Evolutionary conservation across 495 filamentous ascomycete species (phyloP).

Genomic region (Trichodelitschia bisporula): DNA sequence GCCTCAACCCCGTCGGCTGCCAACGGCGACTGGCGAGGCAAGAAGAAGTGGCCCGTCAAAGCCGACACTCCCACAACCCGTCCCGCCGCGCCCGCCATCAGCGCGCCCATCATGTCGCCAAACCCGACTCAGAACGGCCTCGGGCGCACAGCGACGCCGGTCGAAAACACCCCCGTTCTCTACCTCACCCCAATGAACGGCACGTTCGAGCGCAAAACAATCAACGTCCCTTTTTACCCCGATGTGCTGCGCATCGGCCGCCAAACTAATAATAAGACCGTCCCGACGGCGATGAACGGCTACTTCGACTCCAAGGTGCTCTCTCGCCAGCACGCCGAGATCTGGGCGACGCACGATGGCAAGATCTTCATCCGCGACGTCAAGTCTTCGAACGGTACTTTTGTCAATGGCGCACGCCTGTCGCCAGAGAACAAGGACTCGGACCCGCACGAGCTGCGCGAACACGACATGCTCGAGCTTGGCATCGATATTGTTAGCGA

Average conservation of each 20-base stretch:
- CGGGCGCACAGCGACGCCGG: slow-evolving; percentile 26
- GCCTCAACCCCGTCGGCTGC: slow-evolving; percentile 18
- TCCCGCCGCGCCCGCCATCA: slow-evolving; percentile 34
- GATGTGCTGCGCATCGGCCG: slow-evolving; percentile 81
- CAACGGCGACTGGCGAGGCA: slow-evolving; percentile 21
- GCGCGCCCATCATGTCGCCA: slow-evolving; percentile 43
- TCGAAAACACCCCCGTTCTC: slow-evolving; percentile 46
- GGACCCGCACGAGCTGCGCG: slow-evolving; percentile 73
- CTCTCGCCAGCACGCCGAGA: slow-evolving; percentile 83
- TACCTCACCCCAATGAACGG: slow-evolving; percentile 69
- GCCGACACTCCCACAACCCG: too few relatives aligned
- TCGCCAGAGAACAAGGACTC: slow-evolving; percentile 88
- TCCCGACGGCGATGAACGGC: slow-evolving; percentile 71
- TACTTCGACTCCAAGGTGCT: slow-evolving; percentile 97
- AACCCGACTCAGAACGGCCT: slow-evolving; percentile 52
- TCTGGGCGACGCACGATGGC: slow-evolving; percentile 75
- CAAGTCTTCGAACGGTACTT: slow-evolving; percentile 95
- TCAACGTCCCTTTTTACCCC: slow-evolving; percentile 68
- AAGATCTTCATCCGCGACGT: slow-evolving; percentile 94
- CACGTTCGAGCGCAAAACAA: slow-evolving; percentile 92
- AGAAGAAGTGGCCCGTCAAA: slow-evolving; percentile 58
- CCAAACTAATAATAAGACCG: slow-evolving; percentile 88
- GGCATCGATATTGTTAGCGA: slow-evolving; percentile 97
- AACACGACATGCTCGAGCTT: slow-evolving; percentile 70
- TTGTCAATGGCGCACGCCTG: slow-evolving; percentile 78